Conservation (phyloP, 2,329 filamentous ascomycete genomes). For the Diaporthe sp. region DNA sequence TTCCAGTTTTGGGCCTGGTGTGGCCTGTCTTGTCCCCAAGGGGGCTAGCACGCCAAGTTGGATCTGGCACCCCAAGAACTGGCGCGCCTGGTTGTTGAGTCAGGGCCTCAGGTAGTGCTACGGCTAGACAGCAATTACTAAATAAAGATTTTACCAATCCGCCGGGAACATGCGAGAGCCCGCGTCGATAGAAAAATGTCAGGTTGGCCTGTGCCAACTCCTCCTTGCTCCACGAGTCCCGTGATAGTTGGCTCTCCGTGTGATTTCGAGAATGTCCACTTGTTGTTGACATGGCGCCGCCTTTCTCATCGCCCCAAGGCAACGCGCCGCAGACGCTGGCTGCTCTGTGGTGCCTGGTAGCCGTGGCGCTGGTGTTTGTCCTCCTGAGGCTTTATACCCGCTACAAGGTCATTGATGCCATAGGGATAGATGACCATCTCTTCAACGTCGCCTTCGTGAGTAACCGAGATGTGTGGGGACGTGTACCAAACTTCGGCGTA, state of each 20-base stretch:
- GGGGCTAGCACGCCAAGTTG: conserved; percentile 1
- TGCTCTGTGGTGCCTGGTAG: conserved; percentile 31
- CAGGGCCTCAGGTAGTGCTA: not conserved
- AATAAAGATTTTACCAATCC: conserved; percentile 3
- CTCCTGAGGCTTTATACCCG: conserved; percentile 25
- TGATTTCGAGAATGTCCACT: conserved; percentile 2
- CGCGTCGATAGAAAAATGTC: not conserved
- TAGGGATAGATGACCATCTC: conserved; percentile 30
- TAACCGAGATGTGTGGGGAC: not conserved
- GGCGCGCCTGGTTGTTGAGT: conserved; percentile 21
- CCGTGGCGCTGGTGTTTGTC: conserved; percentile 20
- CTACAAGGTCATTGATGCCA: conserved; percentile 31
- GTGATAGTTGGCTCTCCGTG: not conserved
- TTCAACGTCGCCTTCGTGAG: conserved; percentile 33
- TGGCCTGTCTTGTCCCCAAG: conserved; percentile 11
- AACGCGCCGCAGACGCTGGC: conserved; percentile 36
- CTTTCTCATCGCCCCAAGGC: conserved; percentile 34
- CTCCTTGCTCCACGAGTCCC: too few species aligned
- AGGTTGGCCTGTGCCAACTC: conserved; percentile 7
- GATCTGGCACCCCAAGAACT: not conserved
- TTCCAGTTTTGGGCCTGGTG: not conserved
- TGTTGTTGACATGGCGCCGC: conserved; percentile 14
- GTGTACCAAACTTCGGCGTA: not conserved
- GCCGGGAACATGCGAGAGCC: not conserved
- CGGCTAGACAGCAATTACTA: not conserved